Conservation (phyloP, 148 eudicot genomes). For the Vaccinium macrocarpon region DNA sequence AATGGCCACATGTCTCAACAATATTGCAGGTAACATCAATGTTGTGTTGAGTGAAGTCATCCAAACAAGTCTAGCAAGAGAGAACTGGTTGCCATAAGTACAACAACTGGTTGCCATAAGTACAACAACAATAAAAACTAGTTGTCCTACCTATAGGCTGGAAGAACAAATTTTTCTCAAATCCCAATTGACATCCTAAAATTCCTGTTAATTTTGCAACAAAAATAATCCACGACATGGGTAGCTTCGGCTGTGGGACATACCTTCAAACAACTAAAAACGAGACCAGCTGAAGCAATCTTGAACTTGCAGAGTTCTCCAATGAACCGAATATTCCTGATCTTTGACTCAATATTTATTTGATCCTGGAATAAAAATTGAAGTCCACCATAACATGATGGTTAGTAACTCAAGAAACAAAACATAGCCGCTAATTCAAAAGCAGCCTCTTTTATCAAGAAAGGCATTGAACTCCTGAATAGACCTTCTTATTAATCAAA, state of each 20-base stretch:
- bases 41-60: conserved; percentile 93
- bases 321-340: conserved; percentile 88
- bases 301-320: conserved; percentile 97
- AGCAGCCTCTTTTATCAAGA: conserved; percentile 4
- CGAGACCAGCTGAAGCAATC: conserved; percentile 77
- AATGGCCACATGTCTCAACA: conserved; percentile 96
- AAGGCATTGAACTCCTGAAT: conserved; percentile 11
- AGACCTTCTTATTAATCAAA: conserved; percentile 86
- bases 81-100: conserved; percentile 8
- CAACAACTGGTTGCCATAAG: background rate
- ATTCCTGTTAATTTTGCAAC: background rate
- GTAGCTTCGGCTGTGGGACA: background rate
- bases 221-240: background rate
- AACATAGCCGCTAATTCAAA: background rate
- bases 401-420: background rate
- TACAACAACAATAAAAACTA: background rate
- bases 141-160: background rate
- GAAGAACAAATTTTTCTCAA: background rate
- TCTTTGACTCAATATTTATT: conserved; percentile 95
- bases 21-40: conserved; percentile 99
- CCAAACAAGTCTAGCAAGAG: conserved; percentile 75
- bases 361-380: conserved; percentile 59
- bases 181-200: background rate
- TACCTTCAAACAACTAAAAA: conserved; percentile 93
- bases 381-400: conserved; percentile 1